These are phyloP conservation scores for Asterophora parasitica DNA, from an alignment of 768 basidiomycete genomes.

Conservation along the genomic window DNA sequence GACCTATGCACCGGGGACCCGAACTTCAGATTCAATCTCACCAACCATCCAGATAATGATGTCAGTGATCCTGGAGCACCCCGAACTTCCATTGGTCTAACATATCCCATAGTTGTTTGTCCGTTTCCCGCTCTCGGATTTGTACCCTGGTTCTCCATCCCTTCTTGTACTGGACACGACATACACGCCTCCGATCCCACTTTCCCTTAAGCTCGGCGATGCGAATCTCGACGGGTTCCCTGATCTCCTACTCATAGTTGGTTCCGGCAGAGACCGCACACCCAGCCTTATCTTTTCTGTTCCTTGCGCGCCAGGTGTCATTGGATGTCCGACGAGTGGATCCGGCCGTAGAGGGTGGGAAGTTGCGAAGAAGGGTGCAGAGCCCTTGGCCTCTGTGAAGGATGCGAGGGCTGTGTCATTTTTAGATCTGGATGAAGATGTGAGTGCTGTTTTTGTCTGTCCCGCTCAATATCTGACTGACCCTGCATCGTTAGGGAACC, in stretches of 20 bases:
- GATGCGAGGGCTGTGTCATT: slow-evolving; percentile 81
- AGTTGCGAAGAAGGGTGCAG: slow-evolving; percentile 47
- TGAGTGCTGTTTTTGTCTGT: slow-evolving; percentile 33
- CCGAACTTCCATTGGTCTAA: neutral
- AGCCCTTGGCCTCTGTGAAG: slow-evolving; percentile 56
- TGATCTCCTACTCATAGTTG: slow-evolving; percentile 65
- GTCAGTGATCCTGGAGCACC: slow-evolving; percentile 27
- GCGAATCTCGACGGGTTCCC: slow-evolving; percentile 93
- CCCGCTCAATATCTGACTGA: neutral
- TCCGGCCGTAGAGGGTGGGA: slow-evolving; percentile 64
- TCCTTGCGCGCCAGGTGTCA: slow-evolving; percentile 48
- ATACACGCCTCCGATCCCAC: slow-evolving; percentile 60
- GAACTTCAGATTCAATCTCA: slow-evolving; percentile 73
- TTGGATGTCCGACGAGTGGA: slow-evolving; percentile 52
- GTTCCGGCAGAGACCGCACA: slow-evolving; percentile 38
- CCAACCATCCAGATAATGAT: slow-evolving; percentile 41
- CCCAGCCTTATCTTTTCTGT: slow-evolving; percentile 63
- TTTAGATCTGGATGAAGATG: slow-evolving; percentile 94
- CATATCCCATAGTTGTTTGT: slow-evolving; percentile 48
- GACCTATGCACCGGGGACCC: slow-evolving; percentile 81
- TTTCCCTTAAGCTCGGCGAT: slow-evolving; percentile 82
- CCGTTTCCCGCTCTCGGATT: slow-evolving; percentile 55
- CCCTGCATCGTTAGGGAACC: slow-evolving; percentile 52
- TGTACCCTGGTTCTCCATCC: slow-evolving; percentile 50
- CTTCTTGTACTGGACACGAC: slow-evolving; percentile 71